Base-by-base conservation (phyloP, 148 eudicot species). In the Silene uniflora region DNA sequence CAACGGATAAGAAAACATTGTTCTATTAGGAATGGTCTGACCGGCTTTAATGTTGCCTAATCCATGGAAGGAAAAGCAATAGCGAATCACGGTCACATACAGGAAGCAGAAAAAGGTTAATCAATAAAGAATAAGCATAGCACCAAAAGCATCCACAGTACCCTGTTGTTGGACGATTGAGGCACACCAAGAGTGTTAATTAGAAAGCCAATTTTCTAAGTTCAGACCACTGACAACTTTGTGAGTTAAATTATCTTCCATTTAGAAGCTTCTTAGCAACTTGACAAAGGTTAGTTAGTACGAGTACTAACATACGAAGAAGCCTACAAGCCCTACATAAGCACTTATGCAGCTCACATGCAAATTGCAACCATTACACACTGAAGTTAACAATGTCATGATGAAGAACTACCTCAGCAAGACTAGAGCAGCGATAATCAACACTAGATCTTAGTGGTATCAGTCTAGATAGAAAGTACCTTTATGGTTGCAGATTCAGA, bases 401-500 rank as follows among this genome's bases (percentile, higher is more conserved):
- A 35, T 13, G 16, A 71, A 49, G 23, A 17, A 49, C 23, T 5
- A 62, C 65, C 14, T 18, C 39, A 13, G n/a, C n/a, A 25, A 42
- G 55, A 71, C 17, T 46, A 22, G 39, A 49, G 61, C 72, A 63
- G 12, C 39, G 62, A 22, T 49, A 24, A 27, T 67, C 68, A 62
- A 44, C 54, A 65, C 18, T 18, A 22, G n/a, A 12, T 47, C 62
- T 46, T 19, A 18, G 63, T 44, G 8, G 46, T 27, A 67, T 27
- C 6, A 6, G 16, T 54, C 74, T 47, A 29, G 4, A 29, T 44
- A 49, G 70, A 5, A 73, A 35, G 69, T 87, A 92, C 99, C 99
- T 90, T 95, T 59, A 95, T 95, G 23, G 96, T 89, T 70, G 97
- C 96, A 24, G 87, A 89, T 58, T 95, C 98, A 58, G 96, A 90